Evolutionary conservation across 805 yeast species (phyloP), one percentile per base, ranked within the genome.

Genomic region (Lipomyces orientalis): DNA sequence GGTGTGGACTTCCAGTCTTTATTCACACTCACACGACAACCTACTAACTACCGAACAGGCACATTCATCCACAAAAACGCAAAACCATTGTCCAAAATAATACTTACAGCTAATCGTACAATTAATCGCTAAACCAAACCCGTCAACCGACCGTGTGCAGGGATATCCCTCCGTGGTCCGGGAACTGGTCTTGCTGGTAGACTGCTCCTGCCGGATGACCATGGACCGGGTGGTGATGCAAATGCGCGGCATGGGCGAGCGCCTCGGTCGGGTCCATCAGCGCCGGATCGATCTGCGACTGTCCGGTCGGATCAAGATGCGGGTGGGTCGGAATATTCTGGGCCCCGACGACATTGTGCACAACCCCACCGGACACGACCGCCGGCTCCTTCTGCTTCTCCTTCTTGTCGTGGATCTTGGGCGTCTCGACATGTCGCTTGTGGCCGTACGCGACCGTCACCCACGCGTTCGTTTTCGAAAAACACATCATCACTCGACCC

Each of bases 381-480:
- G 49, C 22, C 22, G 49, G 16, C 49, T 43, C 49, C 31, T 43
- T n/a, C 43, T 14, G 51, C 55, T 43, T 16, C 39, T 58, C 62
- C 59, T 62, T 61, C 64, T 62, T 68, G 16, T 62, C 66, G 55
- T 68, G 71, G 59, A 68, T 68, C 61, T 68, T 65, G 12, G 71
- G 71, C 29, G 71, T 65, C 62, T 61, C 71, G 33, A 51, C 7
- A 35, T 68, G 71, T 55, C 62, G 65, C 64, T 62, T 65, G 54
- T 68, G 71, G 51, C 66, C 64, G 31, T 68, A 68, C 33, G 64
- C 56, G 39, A 68, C n/a, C 58, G 67, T 68, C 49, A 68, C 62
- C 71, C 71, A 68, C 49, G 61, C 54, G 34, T 68, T 68, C n/a
- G 71, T 65, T 14, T 64, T 33, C 52, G 71, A 68, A 37, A 68